Conservation (phyloP, 2,329 filamentous ascomycete species). For the Ophiostoma perfectum region DNA sequence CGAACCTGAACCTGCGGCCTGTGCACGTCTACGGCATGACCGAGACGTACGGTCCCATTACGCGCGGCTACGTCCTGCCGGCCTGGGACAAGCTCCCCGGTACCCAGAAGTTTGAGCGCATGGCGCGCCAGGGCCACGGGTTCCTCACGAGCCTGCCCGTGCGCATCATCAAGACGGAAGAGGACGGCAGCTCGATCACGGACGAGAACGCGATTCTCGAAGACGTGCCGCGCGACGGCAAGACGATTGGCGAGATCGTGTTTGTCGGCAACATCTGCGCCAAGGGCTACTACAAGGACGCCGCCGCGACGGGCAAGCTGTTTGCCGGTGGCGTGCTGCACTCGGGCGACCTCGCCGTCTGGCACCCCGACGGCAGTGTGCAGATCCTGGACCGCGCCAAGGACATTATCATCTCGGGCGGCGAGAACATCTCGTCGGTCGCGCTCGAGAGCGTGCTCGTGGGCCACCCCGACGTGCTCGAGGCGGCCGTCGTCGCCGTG, state of each 20-base stretch:
- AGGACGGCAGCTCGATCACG: constrained; percentile 43
- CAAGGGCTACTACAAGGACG: constrained; percentile 87
- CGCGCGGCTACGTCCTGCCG: constrained; percentile 84
- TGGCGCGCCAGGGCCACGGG: constrained; percentile 92
- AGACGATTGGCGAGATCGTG: constrained; percentile 53
- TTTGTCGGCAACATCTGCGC: constrained; percentile 89
- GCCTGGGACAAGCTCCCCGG: constrained; percentile 69
- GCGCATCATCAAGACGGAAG: constrained; percentile 71
- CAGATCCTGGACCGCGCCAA: constrained; percentile 93
- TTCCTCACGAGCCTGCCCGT: constrained; percentile 77
- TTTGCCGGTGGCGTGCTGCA: constrained; percentile 83
- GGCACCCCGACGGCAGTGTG: constrained; percentile 83
- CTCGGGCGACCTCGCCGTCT: constrained; percentile 87
- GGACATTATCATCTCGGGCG: constrained; percentile 97
- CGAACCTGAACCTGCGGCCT: constrained; percentile 72
- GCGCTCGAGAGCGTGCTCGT: constrained; percentile 86
- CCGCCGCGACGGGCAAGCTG: constrained; percentile 76
- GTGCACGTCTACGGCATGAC: constrained; percentile 89
- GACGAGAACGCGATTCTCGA: constrained; percentile 41
- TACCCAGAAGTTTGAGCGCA: constrained; percentile 76
- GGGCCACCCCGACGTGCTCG: constrained; percentile 81
- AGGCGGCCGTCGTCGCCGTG: constrained; percentile 85
- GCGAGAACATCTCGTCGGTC: constrained; percentile 94
- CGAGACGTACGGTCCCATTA: constrained; percentile 92
- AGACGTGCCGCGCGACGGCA: constrained; percentile 45